Evolutionary conservation across 169 alveolate species (phyloP), one percentile per base, ranked within the genome.

Genomic region (Plasmodium vinckei): DNA sequence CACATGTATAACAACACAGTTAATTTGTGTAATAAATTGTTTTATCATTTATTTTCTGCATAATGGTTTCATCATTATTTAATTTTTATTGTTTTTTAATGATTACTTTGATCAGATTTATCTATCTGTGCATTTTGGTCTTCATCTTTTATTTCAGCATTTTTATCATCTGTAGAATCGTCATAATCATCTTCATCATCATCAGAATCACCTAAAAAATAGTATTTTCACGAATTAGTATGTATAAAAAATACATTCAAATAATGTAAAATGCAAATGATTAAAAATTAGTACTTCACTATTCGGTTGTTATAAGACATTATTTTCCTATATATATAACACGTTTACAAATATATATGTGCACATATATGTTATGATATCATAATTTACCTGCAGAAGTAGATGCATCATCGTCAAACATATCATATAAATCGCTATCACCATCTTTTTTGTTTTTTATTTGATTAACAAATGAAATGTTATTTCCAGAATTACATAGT

Each of bases 171-270:
- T 39, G 33, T 33, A 12, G 5, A 15, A n/a, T 17, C 12, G 19
- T 19, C 9, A 3, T 64, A 44, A 46, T 87, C 92, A 87, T 92
- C 69, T 46, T 87, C 70, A 25, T 92, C 70, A 25, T 92, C 84
- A 44, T 68, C 57, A 60, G 87, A 88, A 64, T 91, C 94, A 63
- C 87, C 92, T 10, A 88, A 75, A 13, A 33, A 33, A 33, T 33
- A 33, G 3, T 33, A 33, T 33, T 33, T 33, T 0, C 42, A 33
- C 42, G 7, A 33, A 33, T 33, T 33, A 33, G 3, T 33, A 33
- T 33, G 3, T 7, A 33, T 33, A 33, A 33, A 33, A 33, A 33
- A 3, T 5, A 0, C 42, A 33, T 33, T 33, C 42, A 33, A 33
- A 33, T 33, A 33, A 33, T 33, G 42, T 33, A 3, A 33, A 33